Percentiles rank a stretch among this genome's conserved stretches.
These are phyloP conservation scores for Aspergillus sp. DNA, from an alignment of 2,329 filamentous ascomycete species.

Conservation along the genomic window DNA sequence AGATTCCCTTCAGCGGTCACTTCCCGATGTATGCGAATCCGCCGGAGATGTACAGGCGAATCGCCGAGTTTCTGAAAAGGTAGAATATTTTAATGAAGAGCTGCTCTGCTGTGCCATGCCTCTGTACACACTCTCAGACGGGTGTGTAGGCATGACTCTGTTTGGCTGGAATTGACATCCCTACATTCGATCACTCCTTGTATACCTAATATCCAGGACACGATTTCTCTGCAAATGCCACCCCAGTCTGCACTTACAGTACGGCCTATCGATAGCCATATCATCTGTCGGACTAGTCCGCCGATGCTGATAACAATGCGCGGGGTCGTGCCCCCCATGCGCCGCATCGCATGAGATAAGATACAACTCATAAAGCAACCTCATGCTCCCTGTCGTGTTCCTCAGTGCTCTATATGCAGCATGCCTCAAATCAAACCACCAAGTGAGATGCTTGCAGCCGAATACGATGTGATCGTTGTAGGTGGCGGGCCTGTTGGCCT, in stretches of 20 bases:
- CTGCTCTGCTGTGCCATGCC: too few species aligned
- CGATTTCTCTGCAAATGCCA: too few species aligned
- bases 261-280: too few species aligned
- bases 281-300: neutral
- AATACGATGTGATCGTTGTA: conserved; percentile 38
- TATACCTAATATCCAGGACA: too few species aligned
- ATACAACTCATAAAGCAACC: neutral
- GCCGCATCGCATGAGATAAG: neutral
- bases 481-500: conserved; percentile 47
- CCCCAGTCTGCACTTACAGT: too few species aligned
- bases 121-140: too few species aligned
- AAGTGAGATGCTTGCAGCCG: neutral
- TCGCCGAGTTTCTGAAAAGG: conserved; percentile 15
- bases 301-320: neutral
- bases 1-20: conserved; percentile 21
- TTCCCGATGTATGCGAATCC: conserved; percentile 29
- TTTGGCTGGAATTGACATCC: too few species aligned
- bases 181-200: too few species aligned
- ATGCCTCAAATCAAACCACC: neutral
- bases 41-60: conserved; percentile 22
- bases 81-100: neutral
- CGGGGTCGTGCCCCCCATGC: neutral
- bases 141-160: too few species aligned
- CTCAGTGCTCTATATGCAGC: too few species aligned
- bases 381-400: too few species aligned